Conservation (phyloP, 2,329 filamentous ascomycete genomes). For the Exophiala spinifera region DNA sequence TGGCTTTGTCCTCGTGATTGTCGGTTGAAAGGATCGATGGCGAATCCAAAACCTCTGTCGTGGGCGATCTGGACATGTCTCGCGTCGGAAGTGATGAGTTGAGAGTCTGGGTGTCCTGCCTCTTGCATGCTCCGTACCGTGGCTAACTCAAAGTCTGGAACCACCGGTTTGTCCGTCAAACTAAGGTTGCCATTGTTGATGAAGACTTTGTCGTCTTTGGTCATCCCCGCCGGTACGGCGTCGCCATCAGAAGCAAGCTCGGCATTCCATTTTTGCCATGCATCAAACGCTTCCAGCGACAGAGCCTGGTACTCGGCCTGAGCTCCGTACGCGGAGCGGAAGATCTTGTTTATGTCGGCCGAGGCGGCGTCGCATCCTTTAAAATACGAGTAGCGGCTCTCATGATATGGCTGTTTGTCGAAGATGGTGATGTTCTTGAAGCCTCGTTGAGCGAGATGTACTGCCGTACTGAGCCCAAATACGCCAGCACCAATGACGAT, state of each 20-base stretch:
- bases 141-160: constrained; percentile 36
- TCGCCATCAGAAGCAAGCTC: constrained; percentile 35
- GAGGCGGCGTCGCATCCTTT: constrained; percentile 46
- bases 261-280: constrained; percentile 48
- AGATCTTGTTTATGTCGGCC: constrained; percentile 33
- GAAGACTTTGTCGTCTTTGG: constrained; percentile 37
- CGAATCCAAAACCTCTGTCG: constrained; percentile 32
- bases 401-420: constrained; percentile 46
- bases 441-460: constrained; percentile 37
- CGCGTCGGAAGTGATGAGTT: constrained; percentile 36
- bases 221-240: constrained; percentile 39
- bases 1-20: constrained; percentile 29
- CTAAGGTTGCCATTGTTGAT: constrained; percentile 38
- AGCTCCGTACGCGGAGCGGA: constrained; percentile 40
- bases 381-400: constrained; percentile 41
- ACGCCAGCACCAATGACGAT: constrained; percentile 53
- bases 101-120: constrained; percentile 36
- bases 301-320: constrained; percentile 49
- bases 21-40: constrained; percentile 40
- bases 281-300: constrained; percentile 41
- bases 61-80: constrained; percentile 32
- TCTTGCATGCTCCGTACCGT: constrained; percentile 38
- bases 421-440: constrained; percentile 50
- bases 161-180: constrained; percentile 9
- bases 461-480: constrained; percentile 50